Evolutionary conservation across 768 basidiomycete species (phyloP), one percentile per base, ranked within the genome.

Genomic region (Lentinula aciculospora): DNA sequence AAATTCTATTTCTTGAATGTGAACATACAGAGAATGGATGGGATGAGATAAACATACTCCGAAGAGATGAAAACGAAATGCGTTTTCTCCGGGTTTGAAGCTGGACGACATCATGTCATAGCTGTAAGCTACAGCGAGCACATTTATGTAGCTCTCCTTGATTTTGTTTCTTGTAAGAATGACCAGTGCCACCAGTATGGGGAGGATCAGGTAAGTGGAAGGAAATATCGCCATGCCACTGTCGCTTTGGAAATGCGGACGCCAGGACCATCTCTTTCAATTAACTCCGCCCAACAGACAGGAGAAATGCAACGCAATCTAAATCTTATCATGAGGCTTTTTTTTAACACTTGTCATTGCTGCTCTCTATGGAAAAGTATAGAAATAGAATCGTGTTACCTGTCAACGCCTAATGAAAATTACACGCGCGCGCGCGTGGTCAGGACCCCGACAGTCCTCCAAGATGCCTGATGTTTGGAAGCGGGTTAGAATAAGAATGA

Each of bases 41-140:
- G 42, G n/a, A 39, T 2, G 19, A 42, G 8, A 42, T 39, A 58
- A 17, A 60, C 61, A 44, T 48, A 64, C 64, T 28, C 62, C 51
- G 25, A 65, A 40, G 28, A 65, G 34, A 25, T 54, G 36, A 56
- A 65, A 65, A 23, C 53, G 44, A 49, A 61, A 65, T 21, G 61
- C 55, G n/a, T 58, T 42, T 46, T 62, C 49, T 15, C 61, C 61
- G 17, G 56, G 27, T 37, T 45, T 53, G 34, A 53, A 53, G 51
- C 51, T 53, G 34, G 51, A 53, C 23, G 51, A 32, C 51, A 53
- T 32, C 9, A 53, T 21, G 34, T 53, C 51, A 36, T 53, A 39
- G 36, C 51, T 36, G 23, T 37, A 53, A 15, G 51, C 51, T 32
- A 53, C 23, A 17, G 51, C 51, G 4, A 36, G 51, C 0, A 34